Evolutionary conservation across 2,329 filamentous ascomycete species (phyloP).

Genomic region (Claviceps sp.): DNA sequence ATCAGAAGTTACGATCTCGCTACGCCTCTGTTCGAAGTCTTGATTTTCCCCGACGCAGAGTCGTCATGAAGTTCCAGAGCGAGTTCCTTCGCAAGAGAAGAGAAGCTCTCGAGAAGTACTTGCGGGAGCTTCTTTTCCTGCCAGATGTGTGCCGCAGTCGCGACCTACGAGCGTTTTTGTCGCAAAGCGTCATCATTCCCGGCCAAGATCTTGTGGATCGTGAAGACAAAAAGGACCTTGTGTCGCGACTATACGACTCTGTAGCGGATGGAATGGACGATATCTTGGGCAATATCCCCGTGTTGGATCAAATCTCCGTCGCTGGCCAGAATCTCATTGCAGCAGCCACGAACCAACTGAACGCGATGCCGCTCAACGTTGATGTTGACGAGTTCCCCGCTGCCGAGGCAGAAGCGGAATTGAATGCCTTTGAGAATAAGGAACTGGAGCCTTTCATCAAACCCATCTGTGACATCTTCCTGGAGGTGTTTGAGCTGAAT

Average conservation of each 20-base stretch:
- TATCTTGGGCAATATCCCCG: slow-evolving; percentile 88
- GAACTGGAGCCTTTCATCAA: slow-evolving; percentile 94
- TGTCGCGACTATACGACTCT: slow-evolving; percentile 88
- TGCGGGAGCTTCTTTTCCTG: slow-evolving; percentile 67
- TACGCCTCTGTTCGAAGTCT: slow-evolving; percentile 82
- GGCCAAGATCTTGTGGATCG: slow-evolving; percentile 42
- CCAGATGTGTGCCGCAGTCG: slow-evolving; percentile 91
- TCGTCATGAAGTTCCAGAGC: slow-evolving; percentile 92
- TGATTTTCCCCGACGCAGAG: slow-evolving; percentile 80
- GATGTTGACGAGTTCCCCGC: slow-evolving; percentile 38
- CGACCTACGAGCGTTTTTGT: slow-evolving; percentile 84
- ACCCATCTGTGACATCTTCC: slow-evolving; percentile 93
- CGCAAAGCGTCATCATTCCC: slow-evolving; percentile 65
- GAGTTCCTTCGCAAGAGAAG: slow-evolving; percentile 89
- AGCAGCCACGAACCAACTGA: slow-evolving; percentile 54
- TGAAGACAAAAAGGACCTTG: slow-evolving; percentile 70
- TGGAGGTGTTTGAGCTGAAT: slow-evolving; percentile 90
- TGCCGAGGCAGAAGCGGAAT: slow-evolving; percentile 80
- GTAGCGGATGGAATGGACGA: slow-evolving; percentile 98
- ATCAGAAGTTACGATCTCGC: slow-evolving; percentile 71
- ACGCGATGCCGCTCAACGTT: slow-evolving; percentile 37
- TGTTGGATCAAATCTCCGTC: slow-evolving; percentile 83
- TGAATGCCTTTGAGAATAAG: slow-evolving; percentile 82
- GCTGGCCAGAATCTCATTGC: slow-evolving; percentile 85
- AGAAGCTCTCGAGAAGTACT: slow-evolving; percentile 69